Base-by-base conservation (phyloP, 129 eudicot genomes). In the Flaveria trinervia region DNA sequence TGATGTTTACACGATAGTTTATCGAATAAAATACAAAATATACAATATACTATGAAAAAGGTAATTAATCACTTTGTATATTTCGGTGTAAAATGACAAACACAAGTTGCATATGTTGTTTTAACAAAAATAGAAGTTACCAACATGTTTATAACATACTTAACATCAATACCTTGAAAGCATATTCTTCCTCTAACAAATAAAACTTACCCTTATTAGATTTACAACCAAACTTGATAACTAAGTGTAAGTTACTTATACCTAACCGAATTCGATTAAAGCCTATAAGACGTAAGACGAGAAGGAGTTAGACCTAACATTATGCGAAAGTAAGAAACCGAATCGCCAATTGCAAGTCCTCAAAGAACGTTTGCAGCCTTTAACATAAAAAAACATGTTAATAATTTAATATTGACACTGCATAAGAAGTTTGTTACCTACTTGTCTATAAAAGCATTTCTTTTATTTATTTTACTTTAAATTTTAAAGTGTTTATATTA, bases 91-190 rank as follows among this genome's bases (percentile, higher is more conserved):
- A 64, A 39, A 65, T 28, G 74, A 28, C 33, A 43, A 73, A 41
- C 79, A 66, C 75, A 54, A 65, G 62, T 51, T 66, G 83, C 61
- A 46, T 80, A 56, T 60, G 70, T 64, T n/a, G 62, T 72, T 65
- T 12, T 45, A 36, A 45, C 50, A 45, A 45, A 45, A 1, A 45
- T 45, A 11, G 50, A 8, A 45, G 50, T 45, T 36, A 36, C 41
- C 7, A 5, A 36, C 1, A 36, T 36, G 41, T 36, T 36, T 36
- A 36, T 36, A 36, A 36, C 7, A 5, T 36, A 5, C 36, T 30
- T 65, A 73, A 15, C 80, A 36, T 28, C 9, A 65, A 65, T 30
- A 33, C 15, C 16, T 30, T 72, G 45, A 55, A 36, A 55, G 23
- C 77, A 39, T 36, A 50, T 49, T 49, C 14, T 36, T 13, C 54